Conservation (phyloP, 116 monocot genomes). For the Cymodocea nodosa region DNA sequence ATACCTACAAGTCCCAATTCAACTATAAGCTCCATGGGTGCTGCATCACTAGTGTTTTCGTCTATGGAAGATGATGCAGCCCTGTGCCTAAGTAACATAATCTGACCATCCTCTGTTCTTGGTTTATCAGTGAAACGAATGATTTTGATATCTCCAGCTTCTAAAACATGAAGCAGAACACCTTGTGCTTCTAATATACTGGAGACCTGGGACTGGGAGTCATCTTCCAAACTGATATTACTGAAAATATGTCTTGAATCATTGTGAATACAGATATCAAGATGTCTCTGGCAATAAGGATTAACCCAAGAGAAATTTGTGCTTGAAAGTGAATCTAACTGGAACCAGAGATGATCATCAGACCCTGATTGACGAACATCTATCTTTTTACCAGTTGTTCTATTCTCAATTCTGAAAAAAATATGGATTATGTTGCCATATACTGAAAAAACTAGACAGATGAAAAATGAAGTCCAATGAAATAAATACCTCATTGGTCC, state of each 20-base stretch:
- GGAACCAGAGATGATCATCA: constrained; percentile 46
- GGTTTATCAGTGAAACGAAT: constrained; percentile 34
- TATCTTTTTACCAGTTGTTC: constrained; percentile 29
- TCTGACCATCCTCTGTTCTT: constrained; percentile 14
- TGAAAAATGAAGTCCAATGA: background rate
- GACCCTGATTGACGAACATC: constrained; percentile 53
- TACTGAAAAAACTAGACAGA: background rate
- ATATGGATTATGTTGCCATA: background rate
- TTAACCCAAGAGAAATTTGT: constrained; percentile 73
- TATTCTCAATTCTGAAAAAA: constrained; percentile 70
- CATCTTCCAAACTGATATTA: constrained; percentile 45
- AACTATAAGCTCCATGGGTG: constrained; percentile 69
- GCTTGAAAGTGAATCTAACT: constrained; percentile 57
- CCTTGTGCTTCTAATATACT: constrained; percentile 31
- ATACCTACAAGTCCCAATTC: constrained; percentile 73
- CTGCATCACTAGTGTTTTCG: constrained; percentile 21
- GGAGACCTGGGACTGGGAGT: constrained; percentile 17
- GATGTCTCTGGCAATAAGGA: constrained; percentile 48
- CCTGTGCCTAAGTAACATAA: constrained; percentile 5
- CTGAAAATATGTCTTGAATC: constrained; percentile 17
- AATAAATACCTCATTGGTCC: constrained; percentile 68
- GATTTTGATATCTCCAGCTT: constrained; percentile 48
- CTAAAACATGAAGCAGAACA: constrained; percentile 32
- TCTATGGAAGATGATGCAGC: constrained; percentile 15
- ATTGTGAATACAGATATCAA: constrained; percentile 42